These are phyloP conservation scores for Ambrosia hybrid DNA, from an alignment of 140 eudicot species.

Conservation along the genomic window DNA sequence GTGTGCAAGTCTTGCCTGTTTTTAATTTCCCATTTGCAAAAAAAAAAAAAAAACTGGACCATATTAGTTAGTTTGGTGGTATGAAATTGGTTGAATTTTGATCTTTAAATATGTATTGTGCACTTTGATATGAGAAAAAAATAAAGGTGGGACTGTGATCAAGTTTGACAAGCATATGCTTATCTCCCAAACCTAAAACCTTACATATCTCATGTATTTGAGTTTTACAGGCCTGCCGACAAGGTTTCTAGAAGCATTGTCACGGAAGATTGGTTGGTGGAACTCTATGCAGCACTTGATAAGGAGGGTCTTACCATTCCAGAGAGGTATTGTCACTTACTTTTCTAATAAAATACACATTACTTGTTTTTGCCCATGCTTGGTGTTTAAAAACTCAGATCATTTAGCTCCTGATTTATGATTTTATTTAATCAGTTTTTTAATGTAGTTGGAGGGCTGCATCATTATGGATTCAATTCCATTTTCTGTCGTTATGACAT, in stretches of 20 bases:
- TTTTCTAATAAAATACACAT: background rate
- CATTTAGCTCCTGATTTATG: background rate
- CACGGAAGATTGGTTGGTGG: conserved; percentile 46
- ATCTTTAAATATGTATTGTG: conserved; percentile 11
- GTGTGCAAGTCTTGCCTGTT: conserved; percentile 34
- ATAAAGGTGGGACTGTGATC: background rate
- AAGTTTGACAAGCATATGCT: background rate
- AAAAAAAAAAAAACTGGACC: background rate
- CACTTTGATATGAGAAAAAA: background rate
- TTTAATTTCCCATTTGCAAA: conserved; percentile 1
- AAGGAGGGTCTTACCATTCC: conserved; percentile 65
- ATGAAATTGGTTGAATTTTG: conserved; percentile 3
- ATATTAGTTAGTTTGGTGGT: conserved; percentile 12
- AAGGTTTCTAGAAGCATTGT: conserved; percentile 30
- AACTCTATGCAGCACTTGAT: conserved; percentile 53
- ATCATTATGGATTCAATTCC: background rate
- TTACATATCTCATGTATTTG: background rate
- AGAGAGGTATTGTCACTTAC: conserved; percentile 48
- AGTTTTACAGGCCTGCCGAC: conserved; percentile 32
- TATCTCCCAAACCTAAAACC: too few relatives aligned
- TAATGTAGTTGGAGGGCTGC: conserved; percentile 1
- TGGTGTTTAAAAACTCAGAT: background rate
- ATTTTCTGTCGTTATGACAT: conserved; percentile 1
- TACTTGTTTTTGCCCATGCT: conserved; percentile 10
- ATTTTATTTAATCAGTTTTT: background rate